A percentile compares a stretch with the other conserved stretches of the same genome.
These are phyloP conservation scores for Spiraea crenata DNA, from an alignment of 331 rosid species.

Conservation along the genomic window DNA sequence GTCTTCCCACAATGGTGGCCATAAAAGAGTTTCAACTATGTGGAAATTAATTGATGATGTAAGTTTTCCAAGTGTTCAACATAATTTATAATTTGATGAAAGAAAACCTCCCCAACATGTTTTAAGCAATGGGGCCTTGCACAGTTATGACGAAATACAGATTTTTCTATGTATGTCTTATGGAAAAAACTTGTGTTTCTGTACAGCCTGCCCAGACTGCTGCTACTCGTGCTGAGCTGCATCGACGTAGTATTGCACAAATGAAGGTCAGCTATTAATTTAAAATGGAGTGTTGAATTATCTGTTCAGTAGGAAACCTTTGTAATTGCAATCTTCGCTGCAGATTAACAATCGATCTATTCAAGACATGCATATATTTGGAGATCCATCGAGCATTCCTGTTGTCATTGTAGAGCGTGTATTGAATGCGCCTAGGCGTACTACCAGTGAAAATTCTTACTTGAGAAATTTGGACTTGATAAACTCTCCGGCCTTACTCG, in stretches of 20 bases:
- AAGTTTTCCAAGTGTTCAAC: conserved; percentile 32
- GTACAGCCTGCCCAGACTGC: conserved; percentile 78
- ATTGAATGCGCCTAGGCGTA: conserved; percentile 67
- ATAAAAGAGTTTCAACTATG: conserved; percentile 59
- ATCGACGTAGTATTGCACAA: conserved; percentile 82
- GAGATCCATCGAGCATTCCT: conserved; percentile 75
- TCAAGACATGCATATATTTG: conserved; percentile 91
- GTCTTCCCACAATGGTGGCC: conserved; percentile 48
- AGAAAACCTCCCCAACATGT: neutral
- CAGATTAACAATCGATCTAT: conserved; percentile 83
- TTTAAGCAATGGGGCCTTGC: neutral
- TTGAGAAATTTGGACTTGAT: conserved; percentile 45
- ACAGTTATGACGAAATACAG: neutral
- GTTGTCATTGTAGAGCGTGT: conserved; percentile 85
- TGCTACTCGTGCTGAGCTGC: conserved; percentile 77
- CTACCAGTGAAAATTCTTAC: conserved; percentile 67
- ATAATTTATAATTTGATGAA: neutral
- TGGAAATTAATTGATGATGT: conserved; percentile 84
- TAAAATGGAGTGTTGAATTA: conserved; percentile 13
- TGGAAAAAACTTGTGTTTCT: conserved; percentile 22
- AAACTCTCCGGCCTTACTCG: conserved; percentile 34
- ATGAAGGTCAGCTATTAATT: conserved; percentile 64
- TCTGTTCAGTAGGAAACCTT: conserved; percentile 4
- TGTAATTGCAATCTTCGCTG: conserved; percentile 21
- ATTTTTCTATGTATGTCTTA: neutral